Evolutionary conservation across 129 eudicot species (phyloP), one percentile per base, ranked within the genome.

Genomic region (carrot (Daucus carota)): DNA sequence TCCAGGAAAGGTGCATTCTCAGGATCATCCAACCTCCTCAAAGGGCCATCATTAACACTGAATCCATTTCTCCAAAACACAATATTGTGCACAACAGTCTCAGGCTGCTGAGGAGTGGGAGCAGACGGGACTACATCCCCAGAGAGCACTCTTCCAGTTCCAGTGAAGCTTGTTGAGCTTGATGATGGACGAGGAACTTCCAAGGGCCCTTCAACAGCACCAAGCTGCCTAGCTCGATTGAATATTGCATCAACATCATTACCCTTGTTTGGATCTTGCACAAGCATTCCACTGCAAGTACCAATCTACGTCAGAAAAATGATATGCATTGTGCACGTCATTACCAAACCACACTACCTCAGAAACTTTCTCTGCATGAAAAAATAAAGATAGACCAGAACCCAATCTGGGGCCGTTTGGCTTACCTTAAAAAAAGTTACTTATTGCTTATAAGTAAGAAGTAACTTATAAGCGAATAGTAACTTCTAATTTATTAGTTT

Each of bases 41-140:
- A 79, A 73, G 98, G 97, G 47, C 97, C 98, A 84, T 94, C 98
- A 74, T 91, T 87, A 31, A 91, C 88, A 10, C 90, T 89, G 78
- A 94, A 91, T 50, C 98, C 98, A 42, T 94, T 89, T 79, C 91
- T 88, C 98, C 98, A 94, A 78, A 94, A 94, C 13, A 89, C 96
- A 80, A 94, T 89, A 85, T 87, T 91, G 92, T 94, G 97, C 16
- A 89, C 85, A 70, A 91, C 83, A 47, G 87, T 48, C 82, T 85
- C 90, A 1, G 98, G 96, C 79, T 85, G 96, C 83, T 86, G 88
- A 50, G 96, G 70, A 31, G 40, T 29, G 36, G 70, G 88, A 81
- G 96, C 88, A 79, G 93, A 31, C 38, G 82, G 76, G 38, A 79
- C 92, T 31, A 86, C 73, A 33, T 94, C 93, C 68, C 93, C 98